Evolutionary conservation across 2,329 filamentous ascomycete genomes (phyloP), one percentile per base, ranked within the genome.

Genomic region (Phyllosticta citrichinensis): DNA sequence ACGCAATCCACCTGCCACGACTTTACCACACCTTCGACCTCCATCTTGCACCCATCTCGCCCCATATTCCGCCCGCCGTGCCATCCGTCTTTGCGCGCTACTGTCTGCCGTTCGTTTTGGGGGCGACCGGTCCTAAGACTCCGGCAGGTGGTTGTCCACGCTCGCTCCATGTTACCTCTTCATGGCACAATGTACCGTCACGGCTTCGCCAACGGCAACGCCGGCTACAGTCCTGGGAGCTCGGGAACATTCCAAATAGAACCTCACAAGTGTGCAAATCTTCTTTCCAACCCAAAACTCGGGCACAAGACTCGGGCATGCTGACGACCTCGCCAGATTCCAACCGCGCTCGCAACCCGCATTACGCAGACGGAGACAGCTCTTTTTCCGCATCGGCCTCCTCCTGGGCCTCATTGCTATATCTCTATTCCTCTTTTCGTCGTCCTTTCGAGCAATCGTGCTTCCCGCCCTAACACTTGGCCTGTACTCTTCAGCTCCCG

Each of bases 141-240:
- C 60, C 60, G 60, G 60, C 24, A 30, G 54, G 51, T 55, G 52
- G 35, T 56, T 27, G 24, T 47, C 47, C 30, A 25, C 60, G 27
- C 55, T 62, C 51, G 60, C 40, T 52, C 22, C 57, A 85, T 86
- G 83, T 77, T 86, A 70, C 84, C 84, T 66, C 81, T 81, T 69
- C 82, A 85, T 79, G 74, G 85, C 79, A 91, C 87, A 85, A 91
- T 94, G 85, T 89, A 93, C 73, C 85, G 91, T 79, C 90, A 96
- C 81, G 87, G 87, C 74, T 93, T 88, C 76, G 84, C 87, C 65
- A 96, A 94, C 79, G 92, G 91, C 73, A 77, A 81, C 67, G 74
- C 77, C 65, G 80, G 80, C 71, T 92, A 92, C 74, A 87, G 88
- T 65, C 82, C 86, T 65, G 83, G 82, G 63, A 87, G 87, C 68